phyloP scores from a whole-genome alignment of 345 rosid genomes.

The Heritiera littoralis region DNA sequence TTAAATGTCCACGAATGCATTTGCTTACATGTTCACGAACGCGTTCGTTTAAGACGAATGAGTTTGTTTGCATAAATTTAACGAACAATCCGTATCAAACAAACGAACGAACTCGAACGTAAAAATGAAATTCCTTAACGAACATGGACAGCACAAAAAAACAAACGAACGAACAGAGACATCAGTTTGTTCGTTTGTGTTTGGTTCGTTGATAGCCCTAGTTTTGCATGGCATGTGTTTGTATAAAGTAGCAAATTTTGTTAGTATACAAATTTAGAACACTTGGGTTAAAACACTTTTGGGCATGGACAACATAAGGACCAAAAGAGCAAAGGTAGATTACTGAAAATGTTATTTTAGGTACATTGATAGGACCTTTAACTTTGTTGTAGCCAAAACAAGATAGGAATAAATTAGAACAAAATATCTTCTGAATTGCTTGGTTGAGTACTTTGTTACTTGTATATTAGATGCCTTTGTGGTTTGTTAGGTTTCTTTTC shows the following conservation, averaged over 20 bases:
- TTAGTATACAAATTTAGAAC: background rate
- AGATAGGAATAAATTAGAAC: background rate
- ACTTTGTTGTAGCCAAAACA: conserved; percentile 16
- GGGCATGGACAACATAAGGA: background rate
- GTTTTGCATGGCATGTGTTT: background rate
- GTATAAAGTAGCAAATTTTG: background rate
- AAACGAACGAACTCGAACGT: no score
- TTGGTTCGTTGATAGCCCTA: no score
- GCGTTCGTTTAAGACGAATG: no score
- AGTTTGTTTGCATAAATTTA: no score
- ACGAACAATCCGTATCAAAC: no score
- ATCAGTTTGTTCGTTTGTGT: no score
- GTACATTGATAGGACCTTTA: background rate
- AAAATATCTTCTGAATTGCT: background rate
- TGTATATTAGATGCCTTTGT: background rate
- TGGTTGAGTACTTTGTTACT: background rate
- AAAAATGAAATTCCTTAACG: no score
- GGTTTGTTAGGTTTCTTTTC: conserved; percentile 2
- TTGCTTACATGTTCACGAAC: no score
- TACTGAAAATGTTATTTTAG: background rate
- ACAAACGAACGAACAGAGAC: no score
- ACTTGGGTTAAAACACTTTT: background rate
- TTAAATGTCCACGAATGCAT: no score
- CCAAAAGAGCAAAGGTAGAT: background rate
- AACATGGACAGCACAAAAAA: no score